Evolutionary conservation across 1,284 basidiomycete species (phyloP).

Genomic region (Trichosporon sp.): DNA sequence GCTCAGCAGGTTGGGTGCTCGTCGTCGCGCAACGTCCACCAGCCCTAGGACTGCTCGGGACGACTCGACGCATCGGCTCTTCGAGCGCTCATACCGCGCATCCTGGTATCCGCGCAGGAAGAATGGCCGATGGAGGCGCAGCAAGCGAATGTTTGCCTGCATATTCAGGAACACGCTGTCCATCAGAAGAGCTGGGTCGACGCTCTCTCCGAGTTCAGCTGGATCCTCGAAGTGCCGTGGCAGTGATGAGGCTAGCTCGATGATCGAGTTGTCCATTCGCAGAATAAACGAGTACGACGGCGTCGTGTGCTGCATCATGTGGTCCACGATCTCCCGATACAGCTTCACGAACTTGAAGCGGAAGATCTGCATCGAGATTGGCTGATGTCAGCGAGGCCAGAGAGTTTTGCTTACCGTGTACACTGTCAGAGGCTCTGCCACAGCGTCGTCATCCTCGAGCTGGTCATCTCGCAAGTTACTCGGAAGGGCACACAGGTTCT

Average conservation of each 20-base stretch:
- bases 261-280: slow-evolving; percentile 17
- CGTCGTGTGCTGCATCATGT: slow-evolving; percentile 12
- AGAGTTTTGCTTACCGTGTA: slow-evolving; percentile 9
- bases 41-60: slow-evolving; percentile 10
- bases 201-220: background rate
- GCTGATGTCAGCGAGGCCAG: background rate
- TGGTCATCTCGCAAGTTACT: slow-evolving; percentile 21
- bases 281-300: slow-evolving; percentile 19
- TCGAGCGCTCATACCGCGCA: slow-evolving; percentile 8
- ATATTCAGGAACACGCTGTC: slow-evolving; percentile 20
- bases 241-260: slow-evolving; percentile 11
- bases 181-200: slow-evolving; percentile 4
- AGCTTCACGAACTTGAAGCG: slow-evolving; percentile 17
- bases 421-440: slow-evolving; percentile 7
- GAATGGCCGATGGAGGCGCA: slow-evolving; percentile 17
- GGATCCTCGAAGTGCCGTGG: slow-evolving; percentile 18
- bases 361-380: slow-evolving; percentile 21
- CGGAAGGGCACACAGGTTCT: slow-evolving; percentile 23
- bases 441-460: slow-evolving; percentile 12
- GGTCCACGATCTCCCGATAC: slow-evolving; percentile 22
- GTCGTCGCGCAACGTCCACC: slow-evolving; percentile 11
- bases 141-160: slow-evolving; percentile 13
- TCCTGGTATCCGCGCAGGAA: slow-evolving; percentile 20
- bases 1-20: slow-evolving; percentile 10
- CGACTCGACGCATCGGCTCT: slow-evolving; percentile 14